Evolutionary conservation across 2,329 filamentous ascomycete genomes (phyloP).

Genomic region (Penicillium brevicompactum): DNA sequence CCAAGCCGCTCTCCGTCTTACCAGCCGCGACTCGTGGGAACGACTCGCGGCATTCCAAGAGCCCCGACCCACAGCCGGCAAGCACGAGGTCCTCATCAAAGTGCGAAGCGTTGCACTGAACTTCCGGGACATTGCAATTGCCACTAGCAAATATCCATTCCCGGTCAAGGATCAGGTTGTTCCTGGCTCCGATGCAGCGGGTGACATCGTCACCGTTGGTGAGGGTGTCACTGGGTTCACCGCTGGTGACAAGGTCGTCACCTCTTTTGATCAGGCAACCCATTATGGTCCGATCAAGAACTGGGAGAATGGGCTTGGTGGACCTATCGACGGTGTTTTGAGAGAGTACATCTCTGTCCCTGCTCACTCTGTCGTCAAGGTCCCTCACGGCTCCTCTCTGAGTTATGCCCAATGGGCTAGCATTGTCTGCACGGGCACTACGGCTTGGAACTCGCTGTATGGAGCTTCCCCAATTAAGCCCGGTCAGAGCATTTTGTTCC

Average conservation of each 20-base stretch:
- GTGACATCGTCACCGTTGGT: conserved; percentile 37
- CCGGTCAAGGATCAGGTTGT: conserved; percentile 48
- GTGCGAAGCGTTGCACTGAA: conserved; percentile 46
- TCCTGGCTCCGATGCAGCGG: conserved; percentile 44
- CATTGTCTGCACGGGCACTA: conserved; percentile 42
- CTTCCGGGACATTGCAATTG: conserved; percentile 44
- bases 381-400: conserved; percentile 30
- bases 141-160: conserved; percentile 53
- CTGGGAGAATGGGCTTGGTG: conserved; percentile 30
- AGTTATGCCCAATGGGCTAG: conserved; percentile 35
- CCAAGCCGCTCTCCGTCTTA: conserved; percentile 16
- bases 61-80: conserved; percentile 58
- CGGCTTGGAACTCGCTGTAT: conserved; percentile 49
- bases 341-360: conserved; percentile 41
- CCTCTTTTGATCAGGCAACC: conserved; percentile 23
- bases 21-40: conserved; percentile 11
- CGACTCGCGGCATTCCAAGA: conserved; percentile 11
- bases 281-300: conserved; percentile 30
- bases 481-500: conserved; percentile 18
- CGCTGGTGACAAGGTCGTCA: not conserved
- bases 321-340: conserved; percentile 37
- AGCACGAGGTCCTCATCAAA: conserved; percentile 69
- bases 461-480: conserved; percentile 29
- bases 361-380: conserved; percentile 34
- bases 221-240: conserved; percentile 3